Conservation (phyloP, 305 asterid genomes). For the Fraxinus latifolia region DNA sequence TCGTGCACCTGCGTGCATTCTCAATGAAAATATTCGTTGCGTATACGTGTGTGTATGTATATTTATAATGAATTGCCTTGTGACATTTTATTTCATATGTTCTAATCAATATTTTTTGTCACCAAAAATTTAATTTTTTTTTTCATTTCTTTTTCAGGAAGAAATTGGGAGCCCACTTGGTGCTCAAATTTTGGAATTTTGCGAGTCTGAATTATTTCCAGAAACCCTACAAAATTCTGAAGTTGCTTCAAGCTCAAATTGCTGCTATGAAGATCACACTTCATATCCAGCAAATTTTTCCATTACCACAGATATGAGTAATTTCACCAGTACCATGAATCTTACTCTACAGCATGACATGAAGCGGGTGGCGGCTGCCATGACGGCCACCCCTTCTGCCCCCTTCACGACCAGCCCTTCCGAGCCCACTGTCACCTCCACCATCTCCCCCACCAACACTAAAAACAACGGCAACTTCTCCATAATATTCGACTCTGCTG, state of each 20-base stretch:
- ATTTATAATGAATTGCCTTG: not conserved
- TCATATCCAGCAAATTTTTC: slow-evolving; percentile 47
- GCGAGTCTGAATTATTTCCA: slow-evolving; percentile 58
- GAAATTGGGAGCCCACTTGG: slow-evolving; percentile 59
- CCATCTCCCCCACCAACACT: not conserved
- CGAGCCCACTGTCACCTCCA: slow-evolving; percentile 18
- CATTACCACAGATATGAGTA: slow-evolving; percentile 34
- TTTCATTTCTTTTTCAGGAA: slow-evolving; percentile 38
- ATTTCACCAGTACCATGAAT: slow-evolving; percentile 17
- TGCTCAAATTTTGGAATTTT: slow-evolving; percentile 55
- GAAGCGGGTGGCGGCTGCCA: not conserved
- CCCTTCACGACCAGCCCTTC: slow-evolving; percentile 5
- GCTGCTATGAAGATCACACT: slow-evolving; percentile 64
- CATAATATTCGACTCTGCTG: slow-evolving; percentile 43
- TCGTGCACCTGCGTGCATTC: not conserved
- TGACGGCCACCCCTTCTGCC: not conserved
- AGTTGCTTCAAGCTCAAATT: slow-evolving; percentile 64
- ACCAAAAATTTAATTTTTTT: not conserved
- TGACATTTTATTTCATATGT: not conserved
- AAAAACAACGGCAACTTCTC: slow-evolving; percentile 30
- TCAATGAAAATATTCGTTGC: not conserved
- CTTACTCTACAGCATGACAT: slow-evolving; percentile 1
- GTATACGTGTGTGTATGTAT: not conserved
- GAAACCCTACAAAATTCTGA: slow-evolving; percentile 62
- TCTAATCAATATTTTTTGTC: not conserved